Evolutionary conservation across 179 eudicot genomes (phyloP).

Genomic region (Corrigiola litoralis): DNA sequence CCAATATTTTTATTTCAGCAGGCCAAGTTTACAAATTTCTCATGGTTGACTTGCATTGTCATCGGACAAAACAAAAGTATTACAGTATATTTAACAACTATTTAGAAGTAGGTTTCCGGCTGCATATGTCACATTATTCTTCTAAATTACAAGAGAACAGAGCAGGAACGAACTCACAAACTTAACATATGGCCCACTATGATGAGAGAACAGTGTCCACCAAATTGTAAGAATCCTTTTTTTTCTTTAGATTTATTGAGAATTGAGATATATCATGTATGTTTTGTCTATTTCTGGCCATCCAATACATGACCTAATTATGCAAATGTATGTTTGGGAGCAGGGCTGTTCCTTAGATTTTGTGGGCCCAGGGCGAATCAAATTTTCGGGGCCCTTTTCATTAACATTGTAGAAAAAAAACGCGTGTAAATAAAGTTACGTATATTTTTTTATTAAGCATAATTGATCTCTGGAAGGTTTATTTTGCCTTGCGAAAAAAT

Average conservation of each 20-base stretch:
- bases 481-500: no score
- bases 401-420: no score
- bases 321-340: no score
- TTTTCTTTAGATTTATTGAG: constrained; percentile 3
- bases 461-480: no score
- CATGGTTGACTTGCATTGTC: constrained; percentile 2
- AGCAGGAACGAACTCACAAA: not conserved
- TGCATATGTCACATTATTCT: constrained; percentile 17
- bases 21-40: not conserved
- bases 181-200: constrained; percentile 15
- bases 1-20: not conserved
- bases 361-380: no score
- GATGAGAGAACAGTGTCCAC: constrained; percentile 1
- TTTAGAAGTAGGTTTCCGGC: constrained; percentile 6
- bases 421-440: no score
- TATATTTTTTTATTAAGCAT: no score
- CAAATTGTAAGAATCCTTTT: constrained; percentile 17
- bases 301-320: constrained; percentile 5
- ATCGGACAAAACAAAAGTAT: not conserved
- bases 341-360: no score
- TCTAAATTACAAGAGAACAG: not conserved
- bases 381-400: no score
- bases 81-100: constrained; percentile 2
- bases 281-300: not conserved
- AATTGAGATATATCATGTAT: not conserved